These are phyloP conservation scores for Talaromyces sp. DNA, from an alignment of 2,329 filamentous ascomycete genomes.

Conservation along the genomic window DNA sequence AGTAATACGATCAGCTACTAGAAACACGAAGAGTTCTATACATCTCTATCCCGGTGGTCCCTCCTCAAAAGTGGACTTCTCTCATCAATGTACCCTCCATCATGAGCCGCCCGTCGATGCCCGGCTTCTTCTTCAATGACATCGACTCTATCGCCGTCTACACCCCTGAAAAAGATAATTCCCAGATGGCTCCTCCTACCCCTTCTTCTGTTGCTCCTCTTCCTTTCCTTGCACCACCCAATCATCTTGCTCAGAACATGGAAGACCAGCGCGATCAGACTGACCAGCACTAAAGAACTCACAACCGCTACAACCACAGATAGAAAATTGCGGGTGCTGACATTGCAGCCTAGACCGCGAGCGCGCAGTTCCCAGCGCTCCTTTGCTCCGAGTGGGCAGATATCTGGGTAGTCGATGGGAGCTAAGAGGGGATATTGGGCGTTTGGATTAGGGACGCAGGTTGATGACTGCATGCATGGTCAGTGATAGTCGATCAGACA, in stretches of 20 bases:
- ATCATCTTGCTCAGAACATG: slow-evolving; percentile 17
- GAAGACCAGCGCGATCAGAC: slow-evolving; percentile 17
- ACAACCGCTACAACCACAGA: slow-evolving; percentile 30
- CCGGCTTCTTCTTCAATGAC: neutral
- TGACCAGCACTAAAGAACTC: slow-evolving; percentile 24
- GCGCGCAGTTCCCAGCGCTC: slow-evolving; percentile 42
- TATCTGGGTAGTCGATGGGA: slow-evolving; percentile 29
- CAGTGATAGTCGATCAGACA: neutral
- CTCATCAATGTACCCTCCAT: slow-evolving; percentile 2
- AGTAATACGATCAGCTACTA: too few relatives aligned
- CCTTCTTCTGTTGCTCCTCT: slow-evolving; percentile 13
- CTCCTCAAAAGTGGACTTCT: slow-evolving; percentile 9
- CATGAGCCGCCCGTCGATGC: neutral
- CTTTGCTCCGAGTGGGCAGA: slow-evolving; percentile 37
- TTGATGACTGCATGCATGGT: slow-evolving; percentile 27
- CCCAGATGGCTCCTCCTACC: slow-evolving; percentile 7
- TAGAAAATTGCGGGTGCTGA: slow-evolving; percentile 38
- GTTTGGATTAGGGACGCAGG: slow-evolving; percentile 36
- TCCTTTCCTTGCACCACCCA: slow-evolving; percentile 3
- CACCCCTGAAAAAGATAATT: slow-evolving; percentile 10
- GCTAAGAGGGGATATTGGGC: slow-evolving; percentile 33
- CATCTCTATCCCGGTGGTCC: neutral
- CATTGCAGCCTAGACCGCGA: slow-evolving; percentile 35
- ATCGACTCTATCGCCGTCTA: slow-evolving; percentile 2
- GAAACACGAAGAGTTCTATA: neutral